phyloP scores from a whole-genome alignment of 441 rosid species.

The Cnidoscolus chayamansa region DNA sequence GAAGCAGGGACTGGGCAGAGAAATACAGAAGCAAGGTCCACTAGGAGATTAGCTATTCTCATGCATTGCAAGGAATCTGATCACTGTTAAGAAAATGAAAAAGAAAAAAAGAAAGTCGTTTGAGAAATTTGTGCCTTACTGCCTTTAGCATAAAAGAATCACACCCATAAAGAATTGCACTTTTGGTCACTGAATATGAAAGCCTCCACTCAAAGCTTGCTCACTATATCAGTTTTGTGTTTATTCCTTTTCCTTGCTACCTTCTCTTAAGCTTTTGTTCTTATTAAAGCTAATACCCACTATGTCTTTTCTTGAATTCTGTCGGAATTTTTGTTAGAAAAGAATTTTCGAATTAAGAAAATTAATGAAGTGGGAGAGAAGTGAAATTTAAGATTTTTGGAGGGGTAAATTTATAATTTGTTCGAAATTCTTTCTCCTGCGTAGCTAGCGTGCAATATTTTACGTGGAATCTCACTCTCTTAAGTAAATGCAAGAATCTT shows the following conservation, averaged over 20 bases:
- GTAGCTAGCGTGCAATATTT: not conserved
- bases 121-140: constrained; percentile 14
- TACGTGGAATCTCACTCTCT: constrained; percentile 24
- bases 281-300: too few relatives aligned
- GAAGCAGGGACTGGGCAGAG: not conserved
- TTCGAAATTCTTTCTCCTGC: not conserved
- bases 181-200: constrained; percentile 16
- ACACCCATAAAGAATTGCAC: constrained; percentile 34
- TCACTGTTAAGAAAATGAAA: not conserved
- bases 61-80: not conserved
- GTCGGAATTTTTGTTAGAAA: too few relatives aligned
- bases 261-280: not conserved
- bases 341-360: too few relatives aligned
- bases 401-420: not conserved
- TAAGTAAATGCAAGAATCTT: not conserved
- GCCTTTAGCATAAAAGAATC: constrained; percentile 24
- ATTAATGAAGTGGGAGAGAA: too few relatives aligned
- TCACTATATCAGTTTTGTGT: not conserved
- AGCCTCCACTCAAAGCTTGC: constrained; percentile 21
- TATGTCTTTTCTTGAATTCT: too few relatives aligned
- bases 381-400: too few relatives aligned
- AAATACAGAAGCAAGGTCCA: not conserved
- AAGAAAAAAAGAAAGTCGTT: not conserved
- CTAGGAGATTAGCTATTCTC: too few relatives aligned
- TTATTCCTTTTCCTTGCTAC: not conserved